Base-by-base conservation (phyloP, 164 flowering plant genomes). In the Stephania japonica region DNA sequence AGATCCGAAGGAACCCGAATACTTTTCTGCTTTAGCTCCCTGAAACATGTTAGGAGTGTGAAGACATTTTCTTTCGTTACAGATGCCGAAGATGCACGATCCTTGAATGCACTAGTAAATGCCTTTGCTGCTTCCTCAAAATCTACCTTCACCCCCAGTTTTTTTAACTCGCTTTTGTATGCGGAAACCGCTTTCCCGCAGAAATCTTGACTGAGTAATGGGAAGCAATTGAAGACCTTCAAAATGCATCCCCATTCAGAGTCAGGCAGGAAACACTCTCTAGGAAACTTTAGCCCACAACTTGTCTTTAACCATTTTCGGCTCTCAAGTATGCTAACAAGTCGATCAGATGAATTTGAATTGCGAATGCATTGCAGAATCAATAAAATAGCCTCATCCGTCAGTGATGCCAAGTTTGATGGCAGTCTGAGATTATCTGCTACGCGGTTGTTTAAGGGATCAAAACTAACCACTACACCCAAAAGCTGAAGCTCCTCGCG, bases 161-260 rank as follows among this genome's bases (percentile, higher is more conserved):
- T 53, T 72, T 72, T 68, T 83, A 86, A 47, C 82, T 83, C 87
- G 0, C 67, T 4, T 70, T 49, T 75, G 79, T 75, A 83, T 4
- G 49, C 23, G 27, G 47, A 70, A 18, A 88, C 80, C 12, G 6
- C 53, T 41, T 59, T 59, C 59, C 88, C 88, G 78, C 88, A 90
- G 71, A 78, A 76, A 0, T 14, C 42, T 49, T 72, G 71, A 77
- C 84, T 86, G 41, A 88, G 72, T 38, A 82, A n/a, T 1, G 93
- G 85, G 24, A 87, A 68, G 25, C 77, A 77, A 65, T 41, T 61
- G 65, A 88, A 85, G 6, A 88, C 75, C 77, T 80, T 50, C 62
- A 86, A 77, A 42, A 91, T 81, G 70, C 82, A 78, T 9, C 88
- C 90, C 93, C 97, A 91, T 63, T 79, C 79, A 61, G 80, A 70